Conservation (phyloP, 495 filamentous ascomycete genomes). For the Aspergillus bridgeri region DNA sequence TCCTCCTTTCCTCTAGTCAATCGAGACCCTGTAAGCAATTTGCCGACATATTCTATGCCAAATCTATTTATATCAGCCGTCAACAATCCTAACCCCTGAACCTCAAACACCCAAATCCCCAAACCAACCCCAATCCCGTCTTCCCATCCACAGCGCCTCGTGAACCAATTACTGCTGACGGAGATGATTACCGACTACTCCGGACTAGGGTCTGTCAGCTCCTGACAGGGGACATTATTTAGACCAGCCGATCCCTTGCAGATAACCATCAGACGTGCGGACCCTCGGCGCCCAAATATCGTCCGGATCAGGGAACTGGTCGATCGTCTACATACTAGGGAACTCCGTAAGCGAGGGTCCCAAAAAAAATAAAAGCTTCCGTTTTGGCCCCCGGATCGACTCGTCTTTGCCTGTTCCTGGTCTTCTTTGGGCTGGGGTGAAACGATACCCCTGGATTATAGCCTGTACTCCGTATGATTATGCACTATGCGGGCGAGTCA, state of each 20-base stretch:
- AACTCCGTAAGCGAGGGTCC: background rate
- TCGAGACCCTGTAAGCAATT: too few relatives aligned
- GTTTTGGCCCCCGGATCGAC: background rate
- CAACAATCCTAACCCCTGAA: background rate
- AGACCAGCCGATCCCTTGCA: too few relatives aligned
- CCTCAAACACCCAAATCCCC: background rate
- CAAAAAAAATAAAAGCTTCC: background rate
- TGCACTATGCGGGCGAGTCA: too few relatives aligned
- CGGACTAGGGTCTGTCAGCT: background rate
- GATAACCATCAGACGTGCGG: background rate
- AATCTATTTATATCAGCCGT: background rate
- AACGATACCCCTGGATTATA: too few relatives aligned
- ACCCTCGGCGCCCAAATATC: background rate
- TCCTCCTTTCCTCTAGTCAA: background rate
- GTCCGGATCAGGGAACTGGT: background rate
- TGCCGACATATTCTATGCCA: too few relatives aligned
- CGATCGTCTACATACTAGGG: background rate
- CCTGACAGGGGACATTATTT: background rate
- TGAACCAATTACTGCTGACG: background rate
- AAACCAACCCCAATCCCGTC: background rate
- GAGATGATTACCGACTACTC: background rate
- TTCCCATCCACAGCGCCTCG: background rate
- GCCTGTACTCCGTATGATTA: too few relatives aligned
- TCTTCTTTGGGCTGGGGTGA: background rate
- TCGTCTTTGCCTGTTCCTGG: background rate